phyloP scores from a whole-genome alignment of 305 asterid species.

The Fraxinus albicans region DNA sequence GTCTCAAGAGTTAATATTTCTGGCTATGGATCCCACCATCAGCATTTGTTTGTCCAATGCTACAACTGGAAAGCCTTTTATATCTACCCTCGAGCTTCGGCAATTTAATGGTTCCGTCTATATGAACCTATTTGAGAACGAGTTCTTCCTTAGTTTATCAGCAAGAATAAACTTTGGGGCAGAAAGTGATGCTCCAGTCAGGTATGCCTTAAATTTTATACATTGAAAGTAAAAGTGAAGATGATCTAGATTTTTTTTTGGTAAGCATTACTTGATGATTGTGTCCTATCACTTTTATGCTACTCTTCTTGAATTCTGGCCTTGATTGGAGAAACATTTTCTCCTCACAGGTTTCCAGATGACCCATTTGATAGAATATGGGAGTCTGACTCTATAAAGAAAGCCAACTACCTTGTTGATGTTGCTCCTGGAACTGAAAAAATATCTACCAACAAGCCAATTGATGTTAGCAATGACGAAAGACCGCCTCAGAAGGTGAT shows the following conservation, averaged over 20 bases:
- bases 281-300: neutral
- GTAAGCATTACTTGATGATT: neutral
- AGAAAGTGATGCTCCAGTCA: conserved; percentile 64
- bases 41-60: conserved; percentile 95
- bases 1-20: conserved; percentile 78
- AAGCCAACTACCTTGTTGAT: conserved; percentile 93
- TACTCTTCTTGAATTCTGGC: neutral
- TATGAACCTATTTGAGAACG: conserved; percentile 58
- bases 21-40: conserved; percentile 70
- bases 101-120: conserved; percentile 87
- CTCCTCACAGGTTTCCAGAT: conserved; percentile 70
- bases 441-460: conserved; percentile 68
- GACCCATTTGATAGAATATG: conserved; percentile 96
- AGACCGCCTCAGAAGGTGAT: conserved; percentile 88
- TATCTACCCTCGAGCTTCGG: conserved; percentile 95
- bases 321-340: conserved; percentile 4
- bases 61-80: conserved; percentile 90
- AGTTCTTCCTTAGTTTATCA: conserved; percentile 73
- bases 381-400: conserved; percentile 75
- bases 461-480: conserved; percentile 59
- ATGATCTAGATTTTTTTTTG: neutral
- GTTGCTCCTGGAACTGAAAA: conserved; percentile 90
- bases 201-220: conserved; percentile 41
- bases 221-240: neutral
- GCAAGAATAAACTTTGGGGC: conserved; percentile 98